Evolutionary conservation across 768 basidiomycete species (phyloP), one percentile per base, ranked within the genome.

Genomic region (Coprinopsis strossmayeri): DNA sequence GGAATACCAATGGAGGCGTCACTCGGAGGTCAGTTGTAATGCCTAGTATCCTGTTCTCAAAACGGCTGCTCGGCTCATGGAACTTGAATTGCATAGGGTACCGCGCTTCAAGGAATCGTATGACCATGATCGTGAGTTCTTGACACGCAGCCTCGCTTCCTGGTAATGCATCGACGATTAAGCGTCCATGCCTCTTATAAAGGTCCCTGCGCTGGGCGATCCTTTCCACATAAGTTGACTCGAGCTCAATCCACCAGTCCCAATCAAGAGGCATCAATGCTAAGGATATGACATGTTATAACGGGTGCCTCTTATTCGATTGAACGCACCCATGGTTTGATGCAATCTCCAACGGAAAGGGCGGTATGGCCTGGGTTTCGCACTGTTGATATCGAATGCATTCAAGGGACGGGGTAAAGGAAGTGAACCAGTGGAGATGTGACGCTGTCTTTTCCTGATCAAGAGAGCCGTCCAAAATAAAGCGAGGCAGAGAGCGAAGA

Each of bases 191-290:
- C 20, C 61, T 30, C 2, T 55, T 52, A 48, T 72, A 68, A 7
- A 78, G 62, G 23, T 59, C 52, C 50, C 66, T 68, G 28, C 77
- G 65, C 35, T 78, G 70, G 1, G 59, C 53, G 27, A 79, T 65
- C 27, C 73, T 67, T 39, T 66, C 61, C 0, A 61, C 59, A 56
- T 79, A 78, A 0, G 75, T 74, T 3, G 72, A 74, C 52, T 79
- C 76, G 13, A 79, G 66, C 49, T 79, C 78, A n/a, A 79, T 60
- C 75, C 76, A 78, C 61, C 69, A 77, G 52, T 79, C 74, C 3
- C 73, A 70, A 42, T 79, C 77, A 53, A 79, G 63, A 37, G 61
- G 66, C 60, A 68, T 69, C 21, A 79, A 54, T 25, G 76, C 78
- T 74, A 28, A 4, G 13, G 20, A 18, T 30, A 10, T 38, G 17